phyloP scores from a whole-genome alignment of 1,139 yeast genomes.

The Saccharomyces hybrid region DNA sequence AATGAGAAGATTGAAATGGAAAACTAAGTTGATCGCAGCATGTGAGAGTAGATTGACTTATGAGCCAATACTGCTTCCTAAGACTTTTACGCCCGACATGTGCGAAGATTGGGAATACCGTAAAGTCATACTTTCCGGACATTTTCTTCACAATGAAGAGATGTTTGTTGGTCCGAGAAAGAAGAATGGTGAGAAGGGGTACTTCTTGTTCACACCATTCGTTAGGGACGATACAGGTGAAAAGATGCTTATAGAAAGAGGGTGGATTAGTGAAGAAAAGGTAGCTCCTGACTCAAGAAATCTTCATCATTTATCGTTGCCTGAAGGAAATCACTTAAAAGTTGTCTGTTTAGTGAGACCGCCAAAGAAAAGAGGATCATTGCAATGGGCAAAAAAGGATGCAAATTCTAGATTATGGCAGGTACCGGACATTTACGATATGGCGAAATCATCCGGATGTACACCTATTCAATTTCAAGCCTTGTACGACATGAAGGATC shows the following conservation, averaged over 20 bases:
- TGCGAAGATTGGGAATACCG: too few species aligned
- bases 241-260: conserved; percentile 71
- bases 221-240: conserved; percentile 70
- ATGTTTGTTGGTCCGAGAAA: too few species aligned
- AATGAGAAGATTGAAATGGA: too few species aligned
- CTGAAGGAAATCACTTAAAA: conserved; percentile 60
- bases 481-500: conserved; percentile 57
- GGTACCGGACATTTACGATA: conserved; percentile 71
- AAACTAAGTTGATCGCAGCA: too few species aligned
- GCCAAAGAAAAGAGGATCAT: conserved; percentile 60
- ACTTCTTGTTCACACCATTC: too few species aligned
- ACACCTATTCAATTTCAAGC: conserved; percentile 76
- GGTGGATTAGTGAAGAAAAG: conserved; percentile 79
- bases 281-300: conserved; percentile 59
- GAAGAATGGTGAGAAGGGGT: too few species aligned
- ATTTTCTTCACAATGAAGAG: too few species aligned
- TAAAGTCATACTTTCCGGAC: too few species aligned
- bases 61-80: too few species aligned
- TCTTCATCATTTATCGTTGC: conserved; percentile 59
- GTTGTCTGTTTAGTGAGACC: conserved; percentile 66
- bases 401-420: conserved; percentile 53
- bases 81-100: too few species aligned
- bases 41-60: too few species aligned
- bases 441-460: conserved; percentile 55
- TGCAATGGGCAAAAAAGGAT: conserved; percentile 74